phyloP scores from a whole-genome alignment of 805 yeast species.

The Wickerhamiella siamensis region DNA sequence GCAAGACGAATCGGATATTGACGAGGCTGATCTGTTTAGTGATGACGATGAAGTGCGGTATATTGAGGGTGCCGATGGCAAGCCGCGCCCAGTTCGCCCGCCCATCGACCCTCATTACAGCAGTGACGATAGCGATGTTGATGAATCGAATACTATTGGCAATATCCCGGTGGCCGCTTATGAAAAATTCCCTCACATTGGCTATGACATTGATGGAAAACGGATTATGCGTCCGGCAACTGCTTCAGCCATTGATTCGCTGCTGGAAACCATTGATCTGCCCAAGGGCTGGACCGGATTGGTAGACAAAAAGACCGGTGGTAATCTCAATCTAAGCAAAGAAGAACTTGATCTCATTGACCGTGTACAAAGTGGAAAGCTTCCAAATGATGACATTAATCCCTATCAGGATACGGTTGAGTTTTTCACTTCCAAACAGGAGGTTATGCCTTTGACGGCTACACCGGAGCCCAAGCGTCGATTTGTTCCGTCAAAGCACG shows the following conservation, averaged over 20 bases:
- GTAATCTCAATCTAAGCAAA: conserved; percentile 60
- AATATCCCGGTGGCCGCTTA: conserved; percentile 86
- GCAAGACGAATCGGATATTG: conserved; percentile 29
- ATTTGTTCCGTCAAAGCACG: conserved; percentile 92
- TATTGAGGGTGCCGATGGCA: conserved; percentile 48
- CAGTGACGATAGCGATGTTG: conserved; percentile 84
- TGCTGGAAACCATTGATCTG: conserved; percentile 78
- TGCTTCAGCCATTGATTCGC: conserved; percentile 83
- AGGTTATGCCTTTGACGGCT: conserved; percentile 83
- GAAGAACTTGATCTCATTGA: conserved; percentile 84
- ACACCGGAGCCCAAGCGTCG: conserved; percentile 96
- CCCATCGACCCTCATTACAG: conserved; percentile 93
- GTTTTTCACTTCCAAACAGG: conserved; percentile 81
- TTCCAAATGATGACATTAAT: conserved; percentile 61
- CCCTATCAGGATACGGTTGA: conserved; percentile 92
- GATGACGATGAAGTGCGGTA: conserved; percentile 26
- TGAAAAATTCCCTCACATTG: conserved; percentile 94
- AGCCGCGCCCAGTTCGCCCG: conserved; percentile 62
- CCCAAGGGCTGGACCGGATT: conserved; percentile 99
- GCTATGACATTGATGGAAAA: conserved; percentile 93
- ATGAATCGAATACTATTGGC: conserved; percentile 70
- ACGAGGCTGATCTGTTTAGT: conserved; percentile 19
- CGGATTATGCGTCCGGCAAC: conserved; percentile 98
- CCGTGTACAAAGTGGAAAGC: conserved; percentile 72
- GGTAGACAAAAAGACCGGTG: conserved; percentile 78